phyloP scores from a whole-genome alignment of 139 green algal species.

The Closterium sp. region DNA sequence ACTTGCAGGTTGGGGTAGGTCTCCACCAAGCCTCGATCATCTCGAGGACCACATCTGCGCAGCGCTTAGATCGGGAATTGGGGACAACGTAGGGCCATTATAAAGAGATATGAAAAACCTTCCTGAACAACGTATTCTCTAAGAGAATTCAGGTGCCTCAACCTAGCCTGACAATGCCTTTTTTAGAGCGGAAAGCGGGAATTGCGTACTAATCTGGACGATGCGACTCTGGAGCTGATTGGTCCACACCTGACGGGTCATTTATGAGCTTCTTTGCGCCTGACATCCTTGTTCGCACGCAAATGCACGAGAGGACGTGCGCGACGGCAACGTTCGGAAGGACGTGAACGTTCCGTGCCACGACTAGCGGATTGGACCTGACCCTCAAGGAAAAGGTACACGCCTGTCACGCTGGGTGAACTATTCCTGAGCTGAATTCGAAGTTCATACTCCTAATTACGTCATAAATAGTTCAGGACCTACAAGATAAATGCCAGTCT shows the following conservation, averaged over 20 bases:
- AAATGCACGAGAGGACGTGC: neutral
- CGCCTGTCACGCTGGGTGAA: neutral
- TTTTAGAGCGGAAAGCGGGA: no score
- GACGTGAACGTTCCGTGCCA: neutral
- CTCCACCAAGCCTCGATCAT: conserved; percentile 22
- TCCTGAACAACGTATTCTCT: no score
- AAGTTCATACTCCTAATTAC: no score
- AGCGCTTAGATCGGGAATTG: neutral
- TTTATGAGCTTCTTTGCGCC: neutral
- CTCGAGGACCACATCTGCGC: conserved; percentile 26
- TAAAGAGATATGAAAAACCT: no score
- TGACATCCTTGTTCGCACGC: neutral
- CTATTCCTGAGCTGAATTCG: no score
- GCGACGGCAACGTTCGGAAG: neutral
- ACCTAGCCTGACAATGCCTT: no score
- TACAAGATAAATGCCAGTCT: no score
- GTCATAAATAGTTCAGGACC: no score
- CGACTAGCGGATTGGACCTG: neutral
- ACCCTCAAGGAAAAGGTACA: neutral
- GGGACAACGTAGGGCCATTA: no score
- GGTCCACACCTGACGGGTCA: neutral
- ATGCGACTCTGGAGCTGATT: neutral
- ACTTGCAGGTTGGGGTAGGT: conserved; percentile 25
- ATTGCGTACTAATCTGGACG: no score
- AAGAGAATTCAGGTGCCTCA: no score